Percentiles rank a stretch among this genome's conserved stretches.
These are phyloP conservation scores for Diaporthe citri DNA, from an alignment of 2,329 filamentous ascomycete genomes.

Conservation along the genomic window DNA sequence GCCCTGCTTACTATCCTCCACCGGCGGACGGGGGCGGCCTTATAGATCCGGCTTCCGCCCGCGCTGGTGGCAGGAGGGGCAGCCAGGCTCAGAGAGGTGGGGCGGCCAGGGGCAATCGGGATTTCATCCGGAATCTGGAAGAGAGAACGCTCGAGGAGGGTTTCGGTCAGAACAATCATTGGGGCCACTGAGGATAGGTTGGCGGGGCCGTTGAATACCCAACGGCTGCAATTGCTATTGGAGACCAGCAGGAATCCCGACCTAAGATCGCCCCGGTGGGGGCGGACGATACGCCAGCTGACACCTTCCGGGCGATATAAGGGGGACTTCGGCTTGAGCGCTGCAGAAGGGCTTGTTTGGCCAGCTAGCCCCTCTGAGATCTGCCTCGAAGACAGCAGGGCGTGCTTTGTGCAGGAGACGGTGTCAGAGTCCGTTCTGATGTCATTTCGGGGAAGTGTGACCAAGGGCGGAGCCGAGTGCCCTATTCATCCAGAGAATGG, in stretches of 20 bases:
- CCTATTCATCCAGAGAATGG: neutral
- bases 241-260: neutral
- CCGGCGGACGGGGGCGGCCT: slow-evolving; percentile 83
- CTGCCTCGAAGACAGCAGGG: neutral
- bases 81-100: slow-evolving; percentile 74
- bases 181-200: slow-evolving; percentile 37
- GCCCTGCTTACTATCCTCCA: slow-evolving; percentile 96
- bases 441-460: neutral
- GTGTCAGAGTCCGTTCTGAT: neutral
- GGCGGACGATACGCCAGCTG: neutral
- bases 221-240: neutral
- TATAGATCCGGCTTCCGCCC: slow-evolving; percentile 68
- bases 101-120: slow-evolving; percentile 70
- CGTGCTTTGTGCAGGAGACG: neutral
- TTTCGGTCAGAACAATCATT: slow-evolving; percentile 58
- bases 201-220: neutral
- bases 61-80: slow-evolving; percentile 76
- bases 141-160: slow-evolving; percentile 95
- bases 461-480: neutral
- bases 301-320: neutral
- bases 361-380: neutral
- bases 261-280: neutral
- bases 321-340: neutral
- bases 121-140: slow-evolving; percentile 95
- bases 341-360: neutral